Evolutionary conservation across 2,329 filamentous ascomycete genomes (phyloP).

Genomic region (Bimuria novae-zelandiae): DNA sequence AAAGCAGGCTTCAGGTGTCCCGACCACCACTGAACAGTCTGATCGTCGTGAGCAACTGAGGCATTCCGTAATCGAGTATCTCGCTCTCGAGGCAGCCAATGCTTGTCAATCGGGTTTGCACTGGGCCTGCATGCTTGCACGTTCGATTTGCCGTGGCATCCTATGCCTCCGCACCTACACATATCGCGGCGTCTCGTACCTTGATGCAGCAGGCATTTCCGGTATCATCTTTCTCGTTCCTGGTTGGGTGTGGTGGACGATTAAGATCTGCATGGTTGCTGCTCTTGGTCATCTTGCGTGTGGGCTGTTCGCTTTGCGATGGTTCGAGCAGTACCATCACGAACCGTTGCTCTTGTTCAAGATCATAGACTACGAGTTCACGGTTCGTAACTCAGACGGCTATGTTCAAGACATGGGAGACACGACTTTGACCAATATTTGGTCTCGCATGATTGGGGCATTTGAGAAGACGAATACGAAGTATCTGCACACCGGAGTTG

Average conservation of each 20-base stretch:
- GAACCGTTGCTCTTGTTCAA: not conserved
- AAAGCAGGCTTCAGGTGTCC: too few relatives aligned
- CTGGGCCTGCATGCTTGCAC: too few relatives aligned
- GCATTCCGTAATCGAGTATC: too few relatives aligned
- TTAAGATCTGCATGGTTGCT: not conserved
- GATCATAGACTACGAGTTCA: not conserved
- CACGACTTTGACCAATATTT: not conserved
- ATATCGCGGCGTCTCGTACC: not conserved
- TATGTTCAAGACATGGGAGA: not conserved
- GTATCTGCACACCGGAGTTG: too few relatives aligned
- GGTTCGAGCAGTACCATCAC: not conserved
- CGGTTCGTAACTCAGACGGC: not conserved
- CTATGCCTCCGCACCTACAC: too few relatives aligned
- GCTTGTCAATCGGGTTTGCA: too few relatives aligned
- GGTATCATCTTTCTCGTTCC: not conserved
- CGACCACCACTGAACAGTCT: too few relatives aligned
- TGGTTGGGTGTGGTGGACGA: not conserved
- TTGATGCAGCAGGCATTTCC: not conserved
- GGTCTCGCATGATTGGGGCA: too few relatives aligned
- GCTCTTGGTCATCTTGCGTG: not conserved
- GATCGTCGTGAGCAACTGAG: too few relatives aligned
- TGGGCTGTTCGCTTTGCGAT: not conserved
- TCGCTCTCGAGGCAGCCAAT: too few relatives aligned
- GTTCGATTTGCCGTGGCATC: too few relatives aligned
- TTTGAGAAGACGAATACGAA: too few relatives aligned